Base-by-base conservation (phyloP, 805 yeast species). In the Metschnikowia drakensbergensis region DNA sequence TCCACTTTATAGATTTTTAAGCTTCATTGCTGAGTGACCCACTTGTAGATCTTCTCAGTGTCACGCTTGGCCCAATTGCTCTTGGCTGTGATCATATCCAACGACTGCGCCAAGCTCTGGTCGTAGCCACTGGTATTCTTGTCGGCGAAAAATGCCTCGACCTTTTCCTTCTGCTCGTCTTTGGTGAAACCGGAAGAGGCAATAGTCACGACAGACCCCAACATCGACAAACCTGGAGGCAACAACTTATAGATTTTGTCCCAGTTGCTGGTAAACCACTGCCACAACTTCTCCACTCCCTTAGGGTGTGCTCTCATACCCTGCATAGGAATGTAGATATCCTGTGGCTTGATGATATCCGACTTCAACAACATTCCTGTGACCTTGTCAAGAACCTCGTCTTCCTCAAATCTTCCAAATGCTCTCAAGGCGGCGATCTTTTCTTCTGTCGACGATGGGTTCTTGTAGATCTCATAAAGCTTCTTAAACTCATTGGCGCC, bases 191-290 rank as follows among this genome's bases (percentile, higher is more conserved):
- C 81, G 25, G 82, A 68, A 35, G 87, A 77, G 42, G 83, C 69
- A 32, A 86, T 54, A 30, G 76, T 72, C 35, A 92, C 86, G 50
- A 94, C 83, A 17, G 84, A 74, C 22, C 92, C 86, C 58, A 92
- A 74, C 88, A 90, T 81, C 25, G 89, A 76, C 54, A 85, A 76
- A 9, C 88, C 85, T 11, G 96, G 88, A 45, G 97, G 96, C 63
- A 89, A 77, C 60, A 77, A 72, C 64, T 80, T 76, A 58, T 69
- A 68, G 51, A 92, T 62, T 39, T 72, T 76, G 49, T 81, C 89
- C 92, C 95, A 92, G 67, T 91, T 83, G 10, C 51, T 59, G 58
- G 77, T 75, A 57, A 82, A 61, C 96, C 96, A 92, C 13, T 60
- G 47, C 88, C 91, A 91, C 55, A 84, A 68, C 9, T 81, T 77